A percentile compares a stretch with the other conserved stretches of the same genome.
These are phyloP conservation scores for Aspergillus fructus DNA, from an alignment of 2,329 filamentous ascomycete species.

Conservation along the genomic window DNA sequence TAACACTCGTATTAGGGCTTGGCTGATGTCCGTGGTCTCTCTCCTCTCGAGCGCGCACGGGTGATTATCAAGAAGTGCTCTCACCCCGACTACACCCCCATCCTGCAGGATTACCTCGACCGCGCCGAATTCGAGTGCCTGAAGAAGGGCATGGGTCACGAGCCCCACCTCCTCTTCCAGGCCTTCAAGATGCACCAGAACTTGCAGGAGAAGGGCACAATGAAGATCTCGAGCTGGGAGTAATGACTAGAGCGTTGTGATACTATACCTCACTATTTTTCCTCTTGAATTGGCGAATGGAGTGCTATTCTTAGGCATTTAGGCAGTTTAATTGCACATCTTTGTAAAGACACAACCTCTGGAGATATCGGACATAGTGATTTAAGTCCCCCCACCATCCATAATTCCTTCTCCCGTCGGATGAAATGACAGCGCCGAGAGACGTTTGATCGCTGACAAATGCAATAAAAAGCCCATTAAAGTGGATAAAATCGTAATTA, in stretches of 20 bases:
- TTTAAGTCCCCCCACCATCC: background rate
- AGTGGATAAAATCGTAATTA: too few relatives aligned
- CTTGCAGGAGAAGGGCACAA: conserved; percentile 77
- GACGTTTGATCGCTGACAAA: too few relatives aligned
- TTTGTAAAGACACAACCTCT: background rate
- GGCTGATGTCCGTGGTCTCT: conserved; percentile 79
- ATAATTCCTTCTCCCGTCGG: background rate
- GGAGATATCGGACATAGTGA: background rate
- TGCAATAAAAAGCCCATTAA: too few relatives aligned
- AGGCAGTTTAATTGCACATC: background rate
- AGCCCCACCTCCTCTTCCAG: conserved; percentile 85
- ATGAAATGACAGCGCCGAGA: background rate
- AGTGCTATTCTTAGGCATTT: background rate
- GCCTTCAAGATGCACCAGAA: conserved; percentile 88
- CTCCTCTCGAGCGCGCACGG: conserved; percentile 74
- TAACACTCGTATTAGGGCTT: conserved; percentile 57
- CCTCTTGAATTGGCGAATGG: background rate
- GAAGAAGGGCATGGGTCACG: conserved; percentile 83
- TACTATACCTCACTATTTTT: background rate
- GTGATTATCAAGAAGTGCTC: conserved; percentile 86
- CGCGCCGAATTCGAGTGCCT: conserved; percentile 84
- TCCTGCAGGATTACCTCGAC: conserved; percentile 78
- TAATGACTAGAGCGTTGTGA: conserved; percentile 16
- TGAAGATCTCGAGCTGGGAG: conserved; percentile 75
- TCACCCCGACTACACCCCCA: conserved; percentile 80